Conservation (phyloP, 2,329 filamentous ascomycete species). For the Botryotinia calthae region DNA sequence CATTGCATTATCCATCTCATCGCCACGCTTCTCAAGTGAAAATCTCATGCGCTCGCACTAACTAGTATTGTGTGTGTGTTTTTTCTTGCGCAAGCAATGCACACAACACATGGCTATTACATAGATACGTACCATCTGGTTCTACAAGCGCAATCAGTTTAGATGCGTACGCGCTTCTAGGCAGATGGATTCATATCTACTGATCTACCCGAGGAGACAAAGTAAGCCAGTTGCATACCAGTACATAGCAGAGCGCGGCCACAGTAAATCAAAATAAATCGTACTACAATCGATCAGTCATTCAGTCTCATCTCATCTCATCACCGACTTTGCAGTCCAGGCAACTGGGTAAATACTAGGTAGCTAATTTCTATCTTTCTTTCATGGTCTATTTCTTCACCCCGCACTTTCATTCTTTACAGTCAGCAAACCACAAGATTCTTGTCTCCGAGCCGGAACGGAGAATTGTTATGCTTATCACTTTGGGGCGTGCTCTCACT, state of each 20-base stretch:
- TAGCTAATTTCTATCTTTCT: too few relatives aligned
- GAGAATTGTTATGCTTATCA: neutral
- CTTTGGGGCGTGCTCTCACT: too few relatives aligned
- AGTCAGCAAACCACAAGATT: neutral
- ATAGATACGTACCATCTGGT: neutral
- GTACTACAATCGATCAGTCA: too few relatives aligned
- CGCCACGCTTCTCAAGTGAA: neutral
- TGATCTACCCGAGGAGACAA: neutral
- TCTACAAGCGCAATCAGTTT: neutral
- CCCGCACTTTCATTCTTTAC: too few relatives aligned
- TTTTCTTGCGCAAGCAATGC: neutral
- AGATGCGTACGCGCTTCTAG: neutral
- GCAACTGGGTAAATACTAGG: too few relatives aligned
- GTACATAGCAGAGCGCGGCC: neutral
- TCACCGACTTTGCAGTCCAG: too few relatives aligned
- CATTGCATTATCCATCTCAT: too few relatives aligned
- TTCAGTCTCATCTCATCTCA: too few relatives aligned
- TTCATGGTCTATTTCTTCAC: too few relatives aligned
- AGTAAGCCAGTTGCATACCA: neutral
- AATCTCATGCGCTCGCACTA: neutral
- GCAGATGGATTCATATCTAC: neutral
- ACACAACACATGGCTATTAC: too few relatives aligned
- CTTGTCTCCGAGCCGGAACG: neutral
- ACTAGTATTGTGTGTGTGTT: neutral
- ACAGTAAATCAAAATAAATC: too few relatives aligned